Evolutionary conservation across 306 rosid genomes (phyloP).

Genomic region (Senna siamea): DNA sequence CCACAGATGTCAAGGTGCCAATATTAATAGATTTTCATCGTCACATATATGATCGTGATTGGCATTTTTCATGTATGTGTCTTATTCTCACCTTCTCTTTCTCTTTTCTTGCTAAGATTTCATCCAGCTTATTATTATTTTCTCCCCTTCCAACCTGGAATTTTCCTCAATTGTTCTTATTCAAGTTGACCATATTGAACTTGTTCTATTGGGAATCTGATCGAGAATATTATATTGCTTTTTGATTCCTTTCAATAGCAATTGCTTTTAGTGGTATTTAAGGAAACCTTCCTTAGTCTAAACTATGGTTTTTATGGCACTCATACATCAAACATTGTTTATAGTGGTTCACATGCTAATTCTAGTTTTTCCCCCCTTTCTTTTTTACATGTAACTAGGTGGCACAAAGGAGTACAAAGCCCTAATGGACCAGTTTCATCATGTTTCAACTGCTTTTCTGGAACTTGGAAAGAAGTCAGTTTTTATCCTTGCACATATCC

Average conservation of each 20-base stretch:
- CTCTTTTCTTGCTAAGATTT: slow-evolving; percentile 1
- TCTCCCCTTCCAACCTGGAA: slow-evolving; percentile 1
- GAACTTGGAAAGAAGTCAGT: slow-evolving; percentile 85
- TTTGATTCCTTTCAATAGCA: background rate
- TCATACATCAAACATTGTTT: slow-evolving; percentile 20
- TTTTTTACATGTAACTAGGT: slow-evolving; percentile 53
- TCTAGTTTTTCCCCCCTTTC: slow-evolving; percentile 20
- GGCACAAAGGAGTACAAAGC: slow-evolving; percentile 95
- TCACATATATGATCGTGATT: slow-evolving; percentile 73
- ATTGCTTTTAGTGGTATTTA: slow-evolving; percentile 6
- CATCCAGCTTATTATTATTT: background rate
- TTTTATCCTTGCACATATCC: slow-evolving; percentile 36
- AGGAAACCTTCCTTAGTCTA: slow-evolving; percentile 20
- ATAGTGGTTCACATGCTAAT: slow-evolving; percentile 33
- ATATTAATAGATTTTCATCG: slow-evolving; percentile 77
- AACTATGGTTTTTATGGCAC: slow-evolving; percentile 21
- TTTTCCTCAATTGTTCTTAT: background rate
- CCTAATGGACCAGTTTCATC: slow-evolving; percentile 98
- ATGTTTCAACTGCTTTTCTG: slow-evolving; percentile 88
- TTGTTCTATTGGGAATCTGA: slow-evolving; percentile 13
- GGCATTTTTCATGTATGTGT: slow-evolving; percentile 92
- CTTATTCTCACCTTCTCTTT: background rate
- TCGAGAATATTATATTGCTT: slow-evolving; percentile 14
- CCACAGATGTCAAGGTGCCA: slow-evolving; percentile 80
- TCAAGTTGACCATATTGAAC: slow-evolving; percentile 23